Conservation (phyloP, 805 yeast genomes). For the Sungouiella blattae region DNA sequence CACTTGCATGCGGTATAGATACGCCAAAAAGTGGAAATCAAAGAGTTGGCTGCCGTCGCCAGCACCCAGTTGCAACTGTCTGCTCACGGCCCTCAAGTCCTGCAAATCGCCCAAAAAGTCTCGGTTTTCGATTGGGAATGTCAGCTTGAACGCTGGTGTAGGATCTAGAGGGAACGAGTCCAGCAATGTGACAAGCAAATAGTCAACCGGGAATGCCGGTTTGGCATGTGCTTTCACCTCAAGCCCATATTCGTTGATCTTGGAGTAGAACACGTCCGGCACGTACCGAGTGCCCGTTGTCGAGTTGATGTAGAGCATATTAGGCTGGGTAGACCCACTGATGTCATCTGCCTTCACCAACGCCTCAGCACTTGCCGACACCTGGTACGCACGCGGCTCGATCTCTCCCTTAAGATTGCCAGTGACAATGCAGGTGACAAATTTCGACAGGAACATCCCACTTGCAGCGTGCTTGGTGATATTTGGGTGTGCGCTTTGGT, state of each 20-base stretch:
- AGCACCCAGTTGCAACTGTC: slow-evolving; percentile 41
- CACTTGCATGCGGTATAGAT: slow-evolving; percentile 54
- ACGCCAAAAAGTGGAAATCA: slow-evolving; percentile 77
- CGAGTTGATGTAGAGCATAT: slow-evolving; percentile 75
- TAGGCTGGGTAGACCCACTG: slow-evolving; percentile 86
- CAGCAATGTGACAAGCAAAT: slow-evolving; percentile 73
- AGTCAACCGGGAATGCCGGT: slow-evolving; percentile 28
- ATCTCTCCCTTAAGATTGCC: slow-evolving; percentile 90
- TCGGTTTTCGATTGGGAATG: slow-evolving; percentile 79
- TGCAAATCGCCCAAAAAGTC: slow-evolving; percentile 72
- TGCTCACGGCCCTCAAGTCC: slow-evolving; percentile 53
- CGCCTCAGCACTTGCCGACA: slow-evolving; percentile 82
- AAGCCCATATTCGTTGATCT: slow-evolving; percentile 81
- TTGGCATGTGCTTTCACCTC: slow-evolving; percentile 70
- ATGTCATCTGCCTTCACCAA: slow-evolving; percentile 82
- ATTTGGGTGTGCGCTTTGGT: slow-evolving; percentile 68
- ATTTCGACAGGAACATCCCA: slow-evolving; percentile 78
- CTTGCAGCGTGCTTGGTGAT: slow-evolving; percentile 57
- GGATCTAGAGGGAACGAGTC: slow-evolving; percentile 86
- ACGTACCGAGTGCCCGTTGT: slow-evolving; percentile 77
- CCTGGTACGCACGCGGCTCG: slow-evolving; percentile 89
- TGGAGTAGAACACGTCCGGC: slow-evolving; percentile 87
- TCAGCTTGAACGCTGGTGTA: slow-evolving; percentile 46
- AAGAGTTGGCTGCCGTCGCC: slow-evolving; percentile 36
- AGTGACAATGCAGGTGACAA: slow-evolving; percentile 87